Conservation (phyloP, 345 rosid species). For the Moricandia moricandioides region DNA sequence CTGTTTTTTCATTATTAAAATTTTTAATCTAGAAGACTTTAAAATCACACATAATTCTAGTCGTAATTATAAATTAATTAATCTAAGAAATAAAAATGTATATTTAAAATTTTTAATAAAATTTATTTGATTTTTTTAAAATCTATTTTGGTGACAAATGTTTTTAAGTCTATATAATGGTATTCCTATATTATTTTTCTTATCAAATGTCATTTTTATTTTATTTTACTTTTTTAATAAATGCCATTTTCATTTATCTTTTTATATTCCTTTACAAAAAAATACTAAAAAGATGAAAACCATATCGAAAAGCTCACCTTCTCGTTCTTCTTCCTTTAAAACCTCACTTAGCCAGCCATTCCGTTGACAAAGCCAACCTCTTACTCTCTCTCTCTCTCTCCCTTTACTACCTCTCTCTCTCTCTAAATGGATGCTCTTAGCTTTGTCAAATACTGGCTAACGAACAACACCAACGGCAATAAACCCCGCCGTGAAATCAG, state of each 20-base stretch:
- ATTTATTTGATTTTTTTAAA: no score
- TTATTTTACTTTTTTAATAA: no score
- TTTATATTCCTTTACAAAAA: background rate
- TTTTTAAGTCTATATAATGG: no score
- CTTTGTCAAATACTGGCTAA: conserved; percentile 59
- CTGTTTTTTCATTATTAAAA: background rate
- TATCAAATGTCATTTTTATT: background rate
- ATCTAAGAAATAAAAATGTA: no score
- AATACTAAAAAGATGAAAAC: conserved; percentile 26
- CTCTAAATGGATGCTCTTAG: conserved; percentile 63
- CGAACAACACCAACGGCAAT: conserved; percentile 27
- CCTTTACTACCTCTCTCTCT: background rate
- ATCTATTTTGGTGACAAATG: no score
- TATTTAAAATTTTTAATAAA: no score
- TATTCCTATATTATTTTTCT: background rate
- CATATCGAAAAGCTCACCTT: conserved; percentile 47
- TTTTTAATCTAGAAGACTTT: no score
- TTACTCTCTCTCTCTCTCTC: conserved; percentile 3
- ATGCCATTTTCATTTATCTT: conserved; percentile 13
- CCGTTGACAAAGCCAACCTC: conserved; percentile 35
- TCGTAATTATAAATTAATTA: no score
- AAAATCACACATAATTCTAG: no score
- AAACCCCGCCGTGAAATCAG: conserved; percentile 35
- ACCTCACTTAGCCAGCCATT: background rate
- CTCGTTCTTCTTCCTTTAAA: conserved; percentile 24